Evolutionary conservation across 805 yeast species (phyloP).

Genomic region (Wickerhamiella qilinensis): DNA sequence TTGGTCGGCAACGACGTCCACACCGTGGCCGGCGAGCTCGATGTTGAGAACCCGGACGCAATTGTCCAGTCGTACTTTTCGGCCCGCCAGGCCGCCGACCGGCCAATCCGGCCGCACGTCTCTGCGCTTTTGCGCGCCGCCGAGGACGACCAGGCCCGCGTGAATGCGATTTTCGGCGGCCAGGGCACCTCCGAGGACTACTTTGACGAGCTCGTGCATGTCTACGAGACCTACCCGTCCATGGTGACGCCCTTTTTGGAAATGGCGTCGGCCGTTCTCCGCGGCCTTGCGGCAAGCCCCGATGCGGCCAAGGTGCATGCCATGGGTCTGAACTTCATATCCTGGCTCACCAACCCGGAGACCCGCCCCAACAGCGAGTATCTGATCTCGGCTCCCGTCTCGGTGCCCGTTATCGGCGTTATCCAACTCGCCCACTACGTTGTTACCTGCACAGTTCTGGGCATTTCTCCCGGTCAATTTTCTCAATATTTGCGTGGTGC

Average conservation of each 20-base stretch:
- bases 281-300: constrained; percentile 47
- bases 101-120: constrained; percentile 33
- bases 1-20: constrained; percentile 71
- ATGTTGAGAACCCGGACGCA: constrained; percentile 49
- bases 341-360: constrained; percentile 77
- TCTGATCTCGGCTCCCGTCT: constrained; percentile 76
- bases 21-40: constrained; percentile 60
- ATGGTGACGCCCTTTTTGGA: constrained; percentile 55
- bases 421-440: constrained; percentile 91
- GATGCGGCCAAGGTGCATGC: constrained; percentile 80
- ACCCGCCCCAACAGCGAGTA: constrained; percentile 82
- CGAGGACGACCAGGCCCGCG: constrained; percentile 37
- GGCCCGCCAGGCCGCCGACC: constrained; percentile 35
- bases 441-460: constrained; percentile 69
- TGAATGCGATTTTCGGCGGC: constrained; percentile 91
- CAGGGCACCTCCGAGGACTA: constrained; percentile 98
- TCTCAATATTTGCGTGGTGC: constrained; percentile 37
- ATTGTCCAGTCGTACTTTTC: constrained; percentile 66
- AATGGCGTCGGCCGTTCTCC: constrained; percentile 53
- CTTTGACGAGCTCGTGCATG: constrained; percentile 85
- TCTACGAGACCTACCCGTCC: constrained; percentile 62
- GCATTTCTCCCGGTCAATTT: constrained; percentile 79
- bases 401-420: constrained; percentile 94
- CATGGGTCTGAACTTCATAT: constrained; percentile 77
- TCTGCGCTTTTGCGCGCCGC: constrained; percentile 53